phyloP scores from a whole-genome alignment of 1,139 yeast genomes.

The Scheffersomyces insectosa region DNA sequence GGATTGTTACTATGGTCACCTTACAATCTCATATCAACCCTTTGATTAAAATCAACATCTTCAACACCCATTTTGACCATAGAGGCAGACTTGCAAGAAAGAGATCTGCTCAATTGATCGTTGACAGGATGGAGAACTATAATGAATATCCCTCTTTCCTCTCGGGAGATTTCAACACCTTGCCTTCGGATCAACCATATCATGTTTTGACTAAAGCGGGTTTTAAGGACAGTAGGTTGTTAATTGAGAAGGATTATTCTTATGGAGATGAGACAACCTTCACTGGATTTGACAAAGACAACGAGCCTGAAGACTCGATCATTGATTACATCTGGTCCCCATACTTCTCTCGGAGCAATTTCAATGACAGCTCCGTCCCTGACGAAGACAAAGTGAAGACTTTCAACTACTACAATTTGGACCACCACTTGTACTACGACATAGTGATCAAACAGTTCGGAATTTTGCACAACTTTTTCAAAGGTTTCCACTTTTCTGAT shows the following conservation, averaged over 20 bases:
- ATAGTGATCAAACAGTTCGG: slow-evolving; percentile 17
- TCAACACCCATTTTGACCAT: slow-evolving; percentile 63
- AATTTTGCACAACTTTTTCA: slow-evolving; percentile 16
- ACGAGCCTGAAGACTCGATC: slow-evolving; percentile 13
- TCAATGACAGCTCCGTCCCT: background rate
- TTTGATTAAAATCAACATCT: slow-evolving; percentile 34
- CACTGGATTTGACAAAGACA: slow-evolving; percentile 17
- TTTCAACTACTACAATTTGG: slow-evolving; percentile 2
- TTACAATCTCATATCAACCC: slow-evolving; percentile 13
- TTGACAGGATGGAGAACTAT: slow-evolving; percentile 37
- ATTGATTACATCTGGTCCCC: slow-evolving; percentile 28
- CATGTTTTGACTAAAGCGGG: slow-evolving; percentile 15
- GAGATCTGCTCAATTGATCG: slow-evolving; percentile 47
- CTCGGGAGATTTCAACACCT: slow-evolving; percentile 56
- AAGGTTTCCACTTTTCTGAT: slow-evolving; percentile 20
- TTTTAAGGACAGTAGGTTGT: slow-evolving; percentile 17
- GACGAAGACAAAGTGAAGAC: background rate
- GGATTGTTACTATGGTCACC: slow-evolving; percentile 22
- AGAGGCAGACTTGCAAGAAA: slow-evolving; percentile 48
- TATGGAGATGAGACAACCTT: slow-evolving; percentile 21
- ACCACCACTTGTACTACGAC: slow-evolving; percentile 6
- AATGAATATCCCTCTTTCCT: slow-evolving; percentile 39
- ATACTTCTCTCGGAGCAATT: slow-evolving; percentile 5
- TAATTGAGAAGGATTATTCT: slow-evolving; percentile 11
- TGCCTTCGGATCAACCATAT: slow-evolving; percentile 46